Evolutionary conservation across 768 basidiomycete genomes (phyloP).

Genomic region (Termitomyces sp.): DNA sequence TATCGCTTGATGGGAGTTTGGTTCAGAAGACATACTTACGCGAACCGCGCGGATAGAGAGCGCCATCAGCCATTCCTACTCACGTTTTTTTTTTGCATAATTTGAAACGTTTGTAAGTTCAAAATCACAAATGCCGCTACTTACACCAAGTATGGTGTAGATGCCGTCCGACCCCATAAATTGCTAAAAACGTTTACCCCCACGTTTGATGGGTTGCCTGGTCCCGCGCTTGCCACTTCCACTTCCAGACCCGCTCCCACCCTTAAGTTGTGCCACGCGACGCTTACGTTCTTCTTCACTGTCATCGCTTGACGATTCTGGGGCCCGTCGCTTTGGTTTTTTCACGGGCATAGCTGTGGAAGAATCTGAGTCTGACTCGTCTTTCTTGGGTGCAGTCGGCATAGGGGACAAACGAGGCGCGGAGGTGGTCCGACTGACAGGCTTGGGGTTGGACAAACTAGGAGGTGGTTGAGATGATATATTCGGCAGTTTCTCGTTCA

Average conservation of each 20-base stretch:
- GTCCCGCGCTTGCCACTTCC: conserved; percentile 39
- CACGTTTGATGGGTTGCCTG: conserved; percentile 72
- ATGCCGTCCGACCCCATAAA: not conserved
- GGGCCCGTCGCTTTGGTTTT: conserved; percentile 39
- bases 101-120: not conserved
- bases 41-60: not conserved
- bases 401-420: conserved; percentile 1
- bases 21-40: not conserved
- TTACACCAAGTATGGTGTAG: not conserved
- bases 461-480: not conserved
- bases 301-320: conserved; percentile 42
- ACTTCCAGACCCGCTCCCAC: conserved; percentile 20
- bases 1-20: not conserved
- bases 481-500: conserved; percentile 9
- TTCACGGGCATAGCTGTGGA: conserved; percentile 46
- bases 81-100: not conserved
- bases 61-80: not conserved
- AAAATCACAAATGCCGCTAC: not conserved
- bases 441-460: not conserved
- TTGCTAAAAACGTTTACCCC: conserved; percentile 65
- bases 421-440: conserved; percentile 1
- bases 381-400: not conserved
- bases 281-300: conserved; percentile 51
- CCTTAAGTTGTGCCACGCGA: conserved; percentile 34
- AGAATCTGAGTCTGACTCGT: conserved; percentile 43